phyloP scores from a whole-genome alignment of 108 stramenopile genomes.

The Skeletonema tropicum region DNA sequence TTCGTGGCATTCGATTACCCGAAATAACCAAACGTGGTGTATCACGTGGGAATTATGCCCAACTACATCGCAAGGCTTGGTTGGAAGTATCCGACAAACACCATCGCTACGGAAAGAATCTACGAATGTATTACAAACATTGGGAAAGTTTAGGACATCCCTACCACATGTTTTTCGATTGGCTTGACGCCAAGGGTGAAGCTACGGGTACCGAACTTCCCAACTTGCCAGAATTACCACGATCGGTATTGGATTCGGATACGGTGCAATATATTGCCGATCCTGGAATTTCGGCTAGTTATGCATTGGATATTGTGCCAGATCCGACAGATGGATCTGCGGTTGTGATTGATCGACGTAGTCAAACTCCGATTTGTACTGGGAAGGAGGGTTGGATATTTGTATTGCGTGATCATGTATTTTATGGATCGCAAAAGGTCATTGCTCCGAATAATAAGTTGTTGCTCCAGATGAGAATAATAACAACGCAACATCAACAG shows the following conservation, averaged over 20 bases:
- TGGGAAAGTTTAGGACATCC: conserved; percentile 82
- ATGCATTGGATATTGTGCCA: conserved; percentile 59
- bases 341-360: conserved; percentile 53
- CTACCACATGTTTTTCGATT: conserved; percentile 84
- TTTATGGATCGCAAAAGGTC: conserved; percentile 88
- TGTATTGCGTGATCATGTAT: conserved; percentile 78
- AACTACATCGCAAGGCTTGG: conserved; percentile 87
- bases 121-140: conserved; percentile 87
- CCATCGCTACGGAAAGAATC: conserved; percentile 93
- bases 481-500: conserved; percentile 7
- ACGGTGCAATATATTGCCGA: conserved; percentile 83
- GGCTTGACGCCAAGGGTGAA: conserved; percentile 87
- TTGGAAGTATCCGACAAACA: conserved; percentile 90
- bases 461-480: conserved; percentile 3
- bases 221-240: conserved; percentile 70
- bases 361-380: conserved; percentile 64
- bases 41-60: conserved; percentile 76
- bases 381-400: conserved; percentile 93
- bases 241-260: conserved; percentile 78
- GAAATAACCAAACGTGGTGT: conserved; percentile 79
- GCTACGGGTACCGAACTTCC: conserved; percentile 68
- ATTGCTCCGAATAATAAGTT: conserved; percentile 52
- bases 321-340: conserved; percentile 59
- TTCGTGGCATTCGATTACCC: conserved; percentile 78
- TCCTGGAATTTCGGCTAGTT: conserved; percentile 60